Conservation (phyloP, 2,329 filamentous ascomycete genomes). For the Phaeosphaeriaceae sp. region DNA sequence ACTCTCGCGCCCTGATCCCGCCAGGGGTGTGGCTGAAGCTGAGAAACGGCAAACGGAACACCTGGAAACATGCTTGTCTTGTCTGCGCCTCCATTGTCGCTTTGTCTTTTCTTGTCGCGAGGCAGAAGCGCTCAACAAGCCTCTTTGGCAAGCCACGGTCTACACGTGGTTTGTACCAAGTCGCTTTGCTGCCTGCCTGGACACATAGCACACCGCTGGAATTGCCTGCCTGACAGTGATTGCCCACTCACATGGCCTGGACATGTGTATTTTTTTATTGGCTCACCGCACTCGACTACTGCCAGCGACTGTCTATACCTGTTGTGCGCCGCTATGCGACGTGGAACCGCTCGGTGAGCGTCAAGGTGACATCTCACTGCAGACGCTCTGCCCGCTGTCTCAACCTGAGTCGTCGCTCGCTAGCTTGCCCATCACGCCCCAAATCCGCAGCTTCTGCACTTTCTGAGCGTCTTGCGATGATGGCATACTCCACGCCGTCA, state of each 20-base stretch:
- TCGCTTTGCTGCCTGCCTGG: neutral
- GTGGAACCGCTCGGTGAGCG: conserved; percentile 23
- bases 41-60: conserved; percentile 29
- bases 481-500: conserved; percentile 28
- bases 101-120: conserved; percentile 8
- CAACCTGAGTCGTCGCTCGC: conserved; percentile 21
- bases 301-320: conserved; percentile 28
- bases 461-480: conserved; percentile 8
- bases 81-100: conserved; percentile 24
- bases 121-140: conserved; percentile 1
- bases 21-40: conserved; percentile 27
- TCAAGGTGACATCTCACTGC: conserved; percentile 26
- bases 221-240: conserved; percentile 2
- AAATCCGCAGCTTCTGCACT: conserved; percentile 30
- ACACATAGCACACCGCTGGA: neutral
- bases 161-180: no score
- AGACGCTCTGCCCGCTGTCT: conserved; percentile 12
- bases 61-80: conserved; percentile 9
- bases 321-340: conserved; percentile 26
- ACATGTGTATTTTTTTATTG: conserved; percentile 16
- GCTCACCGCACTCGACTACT: conserved; percentile 22
- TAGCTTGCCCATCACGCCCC: conserved; percentile 19
- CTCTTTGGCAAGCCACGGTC: neutral
- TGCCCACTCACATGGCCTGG: conserved; percentile 14
- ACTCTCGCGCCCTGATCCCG: conserved; percentile 13